phyloP scores from a whole-genome alignment of 2,329 filamentous ascomycete species.

The Epichloe sibirici region DNA sequence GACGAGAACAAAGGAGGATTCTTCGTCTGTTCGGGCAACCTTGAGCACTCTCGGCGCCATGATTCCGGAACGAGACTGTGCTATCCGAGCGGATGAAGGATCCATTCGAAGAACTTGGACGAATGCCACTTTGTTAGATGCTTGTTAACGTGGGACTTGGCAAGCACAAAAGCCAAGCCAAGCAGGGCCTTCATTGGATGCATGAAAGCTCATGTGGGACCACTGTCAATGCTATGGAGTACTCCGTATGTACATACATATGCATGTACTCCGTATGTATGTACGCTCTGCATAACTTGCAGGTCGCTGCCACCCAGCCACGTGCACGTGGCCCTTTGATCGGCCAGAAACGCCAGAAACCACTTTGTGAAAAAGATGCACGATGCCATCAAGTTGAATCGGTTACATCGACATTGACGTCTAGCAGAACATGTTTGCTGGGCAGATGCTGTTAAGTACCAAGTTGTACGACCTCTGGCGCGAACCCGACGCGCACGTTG shows the following conservation, averaged over 20 bases:
- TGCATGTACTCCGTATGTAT: too few species aligned
- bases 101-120: not conserved
- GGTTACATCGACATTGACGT: not conserved
- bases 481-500: not conserved
- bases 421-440: not conserved
- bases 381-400: too few species aligned
- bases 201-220: not conserved
- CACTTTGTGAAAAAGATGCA: too few species aligned
- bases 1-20: conserved; percentile 45
- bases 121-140: too few species aligned
- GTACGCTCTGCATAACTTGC: not conserved
- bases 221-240: not conserved
- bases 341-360: not conserved
- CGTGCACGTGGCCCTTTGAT: not conserved
- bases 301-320: not conserved
- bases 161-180: not conserved
- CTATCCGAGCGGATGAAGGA: not conserved
- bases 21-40: conserved; percentile 42
- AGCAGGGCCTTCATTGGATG: not conserved
- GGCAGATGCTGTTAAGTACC: too few species aligned
- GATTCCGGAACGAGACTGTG: not conserved
- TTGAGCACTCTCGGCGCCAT: conserved; percentile 36
- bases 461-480: not conserved
- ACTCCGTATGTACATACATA: not conserved
- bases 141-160: too few species aligned